These are phyloP conservation scores for Bonia amplexicaulis DNA, from an alignment of 176 grass and related monocot genomes.

Conservation along the genomic window DNA sequence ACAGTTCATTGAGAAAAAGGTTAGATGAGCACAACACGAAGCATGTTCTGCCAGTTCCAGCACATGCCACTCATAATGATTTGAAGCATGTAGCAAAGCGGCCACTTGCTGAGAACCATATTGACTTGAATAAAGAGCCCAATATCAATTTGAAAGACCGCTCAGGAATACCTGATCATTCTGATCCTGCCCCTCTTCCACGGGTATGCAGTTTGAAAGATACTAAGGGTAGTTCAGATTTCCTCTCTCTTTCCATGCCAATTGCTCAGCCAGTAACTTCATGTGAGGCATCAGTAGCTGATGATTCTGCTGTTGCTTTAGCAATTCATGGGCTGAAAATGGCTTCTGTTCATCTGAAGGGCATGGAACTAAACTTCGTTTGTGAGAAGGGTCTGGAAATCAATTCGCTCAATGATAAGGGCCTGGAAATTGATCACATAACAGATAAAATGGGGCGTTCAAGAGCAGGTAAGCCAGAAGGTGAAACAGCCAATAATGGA, in stretches of 20 bases:
- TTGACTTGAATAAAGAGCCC: constrained; percentile 44
- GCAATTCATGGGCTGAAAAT: constrained; percentile 18
- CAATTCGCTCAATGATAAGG: not conserved
- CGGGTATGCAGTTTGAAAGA: constrained; percentile 23
- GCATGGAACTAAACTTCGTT: constrained; percentile 17
- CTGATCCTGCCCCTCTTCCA: constrained; percentile 23
- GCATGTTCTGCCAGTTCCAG: constrained; percentile 23
- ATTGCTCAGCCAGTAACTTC: constrained; percentile 31
- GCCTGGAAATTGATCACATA: not conserved
- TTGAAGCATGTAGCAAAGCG: constrained; percentile 16
- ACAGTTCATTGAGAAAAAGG: constrained; percentile 85
- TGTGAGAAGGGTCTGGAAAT: not conserved
- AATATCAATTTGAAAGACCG: not conserved
- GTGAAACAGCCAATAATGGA: not conserved
- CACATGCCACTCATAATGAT: constrained; percentile 16
- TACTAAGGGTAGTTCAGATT: constrained; percentile 33
- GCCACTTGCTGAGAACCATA: constrained; percentile 18
- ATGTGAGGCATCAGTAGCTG: constrained; percentile 3
- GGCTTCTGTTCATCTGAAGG: constrained; percentile 15
- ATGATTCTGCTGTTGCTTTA: constrained; percentile 30
- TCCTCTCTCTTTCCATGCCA: constrained; percentile 34
- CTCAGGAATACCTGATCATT: constrained; percentile 14
- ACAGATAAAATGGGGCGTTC: not conserved
- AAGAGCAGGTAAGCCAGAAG: constrained; percentile 1
- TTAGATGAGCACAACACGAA: constrained; percentile 40